Conservation (phyloP, 371 early-diverging fungal genomes). For the Mucor sp. region DNA sequence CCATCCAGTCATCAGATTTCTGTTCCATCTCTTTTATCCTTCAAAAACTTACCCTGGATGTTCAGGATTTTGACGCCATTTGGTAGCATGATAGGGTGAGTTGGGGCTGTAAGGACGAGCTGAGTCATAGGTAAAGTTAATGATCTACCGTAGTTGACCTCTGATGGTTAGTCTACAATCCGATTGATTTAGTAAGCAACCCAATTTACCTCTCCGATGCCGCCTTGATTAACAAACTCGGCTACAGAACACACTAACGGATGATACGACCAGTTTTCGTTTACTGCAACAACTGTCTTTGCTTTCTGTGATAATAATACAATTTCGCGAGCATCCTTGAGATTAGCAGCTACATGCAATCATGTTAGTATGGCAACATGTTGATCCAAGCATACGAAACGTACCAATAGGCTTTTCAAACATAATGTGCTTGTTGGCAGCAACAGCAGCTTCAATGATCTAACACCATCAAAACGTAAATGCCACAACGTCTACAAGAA, state of each 20-base stretch:
- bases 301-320: slow-evolving; percentile 35
- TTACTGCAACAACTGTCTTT: slow-evolving; percentile 44
- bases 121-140: slow-evolving; percentile 50
- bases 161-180: not conserved
- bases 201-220: slow-evolving; percentile 43
- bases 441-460: slow-evolving; percentile 46
- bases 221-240: slow-evolving; percentile 37
- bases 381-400: not conserved
- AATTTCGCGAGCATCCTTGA: slow-evolving; percentile 48
- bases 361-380: not conserved
- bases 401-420: slow-evolving; percentile 57
- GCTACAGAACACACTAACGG: slow-evolving; percentile 37
- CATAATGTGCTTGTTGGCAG: slow-evolving; percentile 48
- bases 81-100: slow-evolving; percentile 44
- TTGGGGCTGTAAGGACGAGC: slow-evolving; percentile 45
- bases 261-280: slow-evolving; percentile 52
- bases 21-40: not conserved
- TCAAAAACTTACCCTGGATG: slow-evolving; percentile 44
- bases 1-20: not conserved
- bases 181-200: not conserved
- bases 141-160: slow-evolving; percentile 33
- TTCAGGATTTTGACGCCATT: slow-evolving; percentile 52
- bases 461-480: not conserved
- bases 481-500: not conserved
- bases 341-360: slow-evolving; percentile 34